phyloP scores from a whole-genome alignment of 208 protist genomes.

The Novymonas esmeraldas region DNA sequence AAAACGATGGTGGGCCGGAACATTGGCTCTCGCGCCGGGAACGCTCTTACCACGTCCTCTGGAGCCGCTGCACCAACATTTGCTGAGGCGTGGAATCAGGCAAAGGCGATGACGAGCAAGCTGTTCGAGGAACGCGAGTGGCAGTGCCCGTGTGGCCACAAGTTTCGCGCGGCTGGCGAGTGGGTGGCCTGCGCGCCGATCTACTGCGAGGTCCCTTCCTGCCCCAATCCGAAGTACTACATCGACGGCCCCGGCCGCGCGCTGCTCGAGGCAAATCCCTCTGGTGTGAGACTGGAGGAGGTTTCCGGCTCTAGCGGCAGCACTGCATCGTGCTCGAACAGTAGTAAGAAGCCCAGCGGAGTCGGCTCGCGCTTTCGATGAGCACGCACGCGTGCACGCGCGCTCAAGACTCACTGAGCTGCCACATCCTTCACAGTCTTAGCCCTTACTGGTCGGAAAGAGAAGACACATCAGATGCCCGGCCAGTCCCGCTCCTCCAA shows the following conservation, averaged over 20 bases:
- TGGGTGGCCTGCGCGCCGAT: conserved; percentile 85
- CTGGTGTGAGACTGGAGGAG: conserved; percentile 79
- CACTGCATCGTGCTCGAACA: conserved; percentile 4
- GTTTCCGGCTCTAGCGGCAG: conserved; percentile 26
- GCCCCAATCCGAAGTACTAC: conserved; percentile 91
- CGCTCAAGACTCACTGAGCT: no score
- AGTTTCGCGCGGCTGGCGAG: conserved; percentile 82
- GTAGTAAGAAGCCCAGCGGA: conserved; percentile 33
- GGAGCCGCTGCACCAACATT: conserved; percentile 50
- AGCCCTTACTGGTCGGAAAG: background rate
- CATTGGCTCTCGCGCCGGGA: conserved; percentile 44
- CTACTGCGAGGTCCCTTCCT: conserved; percentile 89
- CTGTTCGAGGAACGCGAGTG: conserved; percentile 85
- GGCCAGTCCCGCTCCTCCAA: no score
- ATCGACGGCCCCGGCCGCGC: conserved; percentile 83
- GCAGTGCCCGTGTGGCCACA: conserved; percentile 91
- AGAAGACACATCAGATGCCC: background rate
- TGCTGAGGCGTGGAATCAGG: conserved; percentile 54
- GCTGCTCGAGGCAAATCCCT: conserved; percentile 83
- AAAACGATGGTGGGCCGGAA: conserved; percentile 77
- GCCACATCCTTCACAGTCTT: no score
- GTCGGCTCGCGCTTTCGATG: conserved; percentile 74
- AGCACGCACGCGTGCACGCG: conserved; percentile 6
- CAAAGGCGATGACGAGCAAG: conserved; percentile 62
- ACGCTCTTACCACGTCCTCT: conserved; percentile 46